These are phyloP conservation scores for Oryza glaberrima DNA, from an alignment of 176 grass and related monocot species.

Conservation along the genomic window DNA sequence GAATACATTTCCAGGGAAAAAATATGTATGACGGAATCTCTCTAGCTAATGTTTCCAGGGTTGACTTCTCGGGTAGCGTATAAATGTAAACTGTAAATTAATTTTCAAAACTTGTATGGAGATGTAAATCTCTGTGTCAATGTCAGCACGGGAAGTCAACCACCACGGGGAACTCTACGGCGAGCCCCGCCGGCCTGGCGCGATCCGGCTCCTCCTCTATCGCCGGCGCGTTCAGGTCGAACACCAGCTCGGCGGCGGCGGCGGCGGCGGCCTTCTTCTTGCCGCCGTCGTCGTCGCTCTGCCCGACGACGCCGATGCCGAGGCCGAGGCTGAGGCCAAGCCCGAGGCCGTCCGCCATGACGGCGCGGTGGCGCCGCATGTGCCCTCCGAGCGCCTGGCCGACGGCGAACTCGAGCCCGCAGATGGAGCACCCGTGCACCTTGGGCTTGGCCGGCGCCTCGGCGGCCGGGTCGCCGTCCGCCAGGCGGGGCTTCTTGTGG, in stretches of 20 bases:
- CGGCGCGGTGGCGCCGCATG: conserved; percentile 82
- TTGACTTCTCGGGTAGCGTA: conserved; percentile 32
- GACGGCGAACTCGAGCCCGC: conserved; percentile 89
- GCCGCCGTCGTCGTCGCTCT: conserved; percentile 10
- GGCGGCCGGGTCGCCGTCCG: not conserved
- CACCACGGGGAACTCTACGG: conserved; percentile 32
- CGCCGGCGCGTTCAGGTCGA: conserved; percentile 75
- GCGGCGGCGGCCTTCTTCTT: not conserved
- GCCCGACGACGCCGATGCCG: not conserved
- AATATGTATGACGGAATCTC: conserved; percentile 26
- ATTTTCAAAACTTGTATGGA: conserved; percentile 26
- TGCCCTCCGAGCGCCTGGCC: conserved; percentile 96
- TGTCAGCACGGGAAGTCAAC: conserved; percentile 47
- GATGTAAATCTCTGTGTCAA: not conserved
- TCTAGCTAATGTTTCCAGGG: conserved; percentile 20
- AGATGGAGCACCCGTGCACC: conserved; percentile 91
- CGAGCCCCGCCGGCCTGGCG: conserved; percentile 31
- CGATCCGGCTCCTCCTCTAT: conserved; percentile 49
- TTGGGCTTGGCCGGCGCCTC: conserved; percentile 57
- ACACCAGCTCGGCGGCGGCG: conserved; percentile 12
- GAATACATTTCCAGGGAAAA: conserved; percentile 28
- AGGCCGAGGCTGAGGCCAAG: conserved; percentile 34
- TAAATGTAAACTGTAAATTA: conserved; percentile 11
- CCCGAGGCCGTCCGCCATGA: conserved; percentile 21
- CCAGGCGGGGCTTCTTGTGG: conserved; percentile 80